Evolutionary conservation across 2,329 filamentous ascomycete genomes (phyloP), one percentile per base, ranked within the genome.

Genomic region (Aspergillaceae sp.): DNA sequence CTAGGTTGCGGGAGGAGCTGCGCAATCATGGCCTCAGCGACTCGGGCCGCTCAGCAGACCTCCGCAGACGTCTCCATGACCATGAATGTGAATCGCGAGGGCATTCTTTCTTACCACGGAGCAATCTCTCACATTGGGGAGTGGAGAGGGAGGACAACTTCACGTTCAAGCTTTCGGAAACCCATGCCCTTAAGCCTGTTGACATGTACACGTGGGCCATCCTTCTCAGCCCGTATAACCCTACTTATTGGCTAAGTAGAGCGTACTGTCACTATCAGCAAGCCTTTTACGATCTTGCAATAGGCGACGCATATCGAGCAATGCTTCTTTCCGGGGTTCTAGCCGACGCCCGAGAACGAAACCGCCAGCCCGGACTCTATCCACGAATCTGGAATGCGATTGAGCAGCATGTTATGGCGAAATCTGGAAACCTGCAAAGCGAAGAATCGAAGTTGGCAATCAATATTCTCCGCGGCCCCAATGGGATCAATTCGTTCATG

Each of bases 151-250:
- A 49, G 27, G 41, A 52, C 11, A 41, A 35, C 11, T 58, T 52
- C 40, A 44, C 51, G 28, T 34, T 61, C 27, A 34, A 53, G 27
- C 51, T 58, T 10, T 36, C 47, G 6, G 26, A 48, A 4, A 44
- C 51, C 8, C 41, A 48, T 5, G 27, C 32, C 4, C 41, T 64
- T 9, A 46, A 50, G 4, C 54, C 62, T 2, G 48, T 66, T 7
- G 62, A 67, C 29, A 61, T 67, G 56, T 68, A 67, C 47, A 68
- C 65, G 1, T 60, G 57, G 45, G 63, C 63, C 11, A 60, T 67
- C 34, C 45, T 54, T 6, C 44, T 62, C 11, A 65, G 57, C 40
- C 65, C 65, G 1, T 67, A 67, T 45, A 68, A 67, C 38, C 63
- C 65, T 6, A 45, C 63, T 3, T 67, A 67, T 50, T 68, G 65